Evolutionary conservation across 2,329 filamentous ascomycete species (phyloP).

Genomic region (Rhexocercosporidium sp.): DNA sequence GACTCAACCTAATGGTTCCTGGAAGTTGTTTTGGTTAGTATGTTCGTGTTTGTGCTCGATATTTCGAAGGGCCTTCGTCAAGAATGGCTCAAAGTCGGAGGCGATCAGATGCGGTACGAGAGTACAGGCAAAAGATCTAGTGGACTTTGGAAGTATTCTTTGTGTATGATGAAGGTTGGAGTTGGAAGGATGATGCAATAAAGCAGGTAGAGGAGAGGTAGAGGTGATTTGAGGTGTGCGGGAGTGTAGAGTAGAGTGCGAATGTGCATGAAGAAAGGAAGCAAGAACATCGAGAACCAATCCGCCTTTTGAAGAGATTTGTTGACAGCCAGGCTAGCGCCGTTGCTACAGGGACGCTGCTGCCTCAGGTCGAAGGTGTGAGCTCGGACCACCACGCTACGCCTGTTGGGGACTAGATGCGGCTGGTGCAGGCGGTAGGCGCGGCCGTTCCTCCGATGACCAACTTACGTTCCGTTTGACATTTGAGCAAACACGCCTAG

Average conservation of each 20-base stretch:
- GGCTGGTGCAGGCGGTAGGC: background rate
- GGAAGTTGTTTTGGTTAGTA: constrained; percentile 54
- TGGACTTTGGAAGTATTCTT: constrained; percentile 42
- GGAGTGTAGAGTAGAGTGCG: constrained; percentile 37
- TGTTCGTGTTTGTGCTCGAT: constrained; percentile 53
- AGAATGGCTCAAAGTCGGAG: constrained; percentile 51
- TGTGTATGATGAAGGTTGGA: constrained; percentile 32
- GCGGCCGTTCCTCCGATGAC: constrained; percentile 2
- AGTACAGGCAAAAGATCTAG: constrained; percentile 54
- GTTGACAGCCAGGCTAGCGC: constrained; percentile 22
- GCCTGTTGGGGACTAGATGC: background rate
- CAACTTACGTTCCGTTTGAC: constrained; percentile 2
- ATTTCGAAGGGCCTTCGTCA: constrained; percentile 52
- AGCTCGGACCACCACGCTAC: background rate
- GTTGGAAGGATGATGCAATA: constrained; percentile 29
- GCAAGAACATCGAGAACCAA: constrained; percentile 20
- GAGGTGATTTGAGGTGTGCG: constrained; percentile 33
- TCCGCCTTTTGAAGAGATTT: constrained; percentile 6
- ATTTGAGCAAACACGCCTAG: constrained; percentile 3
- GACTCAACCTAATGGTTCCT: constrained; percentile 65
- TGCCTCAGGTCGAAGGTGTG: background rate
- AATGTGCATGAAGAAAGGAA: constrained; percentile 38
- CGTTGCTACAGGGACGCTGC: constrained; percentile 21
- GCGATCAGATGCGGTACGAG: constrained; percentile 52
- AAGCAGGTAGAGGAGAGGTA: constrained; percentile 36